These are phyloP conservation scores for Tephrocybe sp. DNA, from an alignment of 768 basidiomycete species.

Conservation along the genomic window DNA sequence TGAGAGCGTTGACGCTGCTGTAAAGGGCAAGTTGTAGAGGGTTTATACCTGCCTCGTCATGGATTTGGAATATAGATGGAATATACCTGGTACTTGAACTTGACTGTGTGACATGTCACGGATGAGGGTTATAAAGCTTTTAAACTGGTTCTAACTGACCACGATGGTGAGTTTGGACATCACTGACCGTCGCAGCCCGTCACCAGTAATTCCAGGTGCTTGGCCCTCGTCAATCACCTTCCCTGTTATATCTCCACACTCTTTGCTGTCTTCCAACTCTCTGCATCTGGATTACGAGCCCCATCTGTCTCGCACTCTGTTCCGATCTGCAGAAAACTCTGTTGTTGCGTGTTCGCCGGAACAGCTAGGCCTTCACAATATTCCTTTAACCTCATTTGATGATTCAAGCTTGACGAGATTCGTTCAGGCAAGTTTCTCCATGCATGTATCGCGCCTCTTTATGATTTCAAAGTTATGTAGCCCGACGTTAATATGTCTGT, in stretches of 20 bases:
- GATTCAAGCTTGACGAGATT: conserved; percentile 22
- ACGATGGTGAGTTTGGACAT: conserved; percentile 6
- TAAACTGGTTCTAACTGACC: conserved; percentile 5
- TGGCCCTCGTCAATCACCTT: conserved; percentile 32
- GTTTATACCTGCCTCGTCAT: conserved; percentile 1
- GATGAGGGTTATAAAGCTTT: background rate
- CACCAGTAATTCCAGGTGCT: conserved; percentile 38
- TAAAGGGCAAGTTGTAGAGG: conserved; percentile 67
- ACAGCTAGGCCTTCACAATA: conserved; percentile 3
- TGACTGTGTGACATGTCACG: background rate
- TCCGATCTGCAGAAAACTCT: conserved; percentile 1
- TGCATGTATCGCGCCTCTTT: background rate
- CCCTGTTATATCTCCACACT: conserved; percentile 11
- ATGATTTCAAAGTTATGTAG: conserved; percentile 1
- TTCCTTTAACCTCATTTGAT: conserved; percentile 8
- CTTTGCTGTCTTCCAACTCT: background rate
- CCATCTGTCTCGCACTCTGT: conserved; percentile 20
- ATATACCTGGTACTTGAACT: conserved; percentile 6
- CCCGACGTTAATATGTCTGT: conserved; percentile 1
- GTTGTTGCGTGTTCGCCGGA: conserved; percentile 1
- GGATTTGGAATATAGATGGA: conserved; percentile 10
- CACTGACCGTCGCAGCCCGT: conserved; percentile 24
- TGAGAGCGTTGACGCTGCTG: conserved; percentile 78
- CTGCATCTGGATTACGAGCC: conserved; percentile 26
- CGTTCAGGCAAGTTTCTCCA: conserved; percentile 8